Evolutionary conservation across 2,329 filamentous ascomycete genomes (phyloP).

Genomic region (Colletotrichum somersetense): DNA sequence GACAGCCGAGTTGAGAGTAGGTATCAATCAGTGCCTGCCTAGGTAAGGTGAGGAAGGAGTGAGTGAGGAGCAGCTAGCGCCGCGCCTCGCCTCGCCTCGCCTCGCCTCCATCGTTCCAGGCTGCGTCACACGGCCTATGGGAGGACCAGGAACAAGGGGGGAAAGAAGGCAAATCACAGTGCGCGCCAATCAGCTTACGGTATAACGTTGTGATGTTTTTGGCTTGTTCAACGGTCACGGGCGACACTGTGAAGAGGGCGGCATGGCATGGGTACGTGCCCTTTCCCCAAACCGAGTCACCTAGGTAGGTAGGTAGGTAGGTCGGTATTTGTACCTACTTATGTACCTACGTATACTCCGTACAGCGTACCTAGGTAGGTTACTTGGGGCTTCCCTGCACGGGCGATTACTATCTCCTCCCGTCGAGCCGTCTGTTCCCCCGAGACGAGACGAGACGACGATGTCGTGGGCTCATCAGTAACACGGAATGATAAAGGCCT

Average conservation of each 20-base stretch:
- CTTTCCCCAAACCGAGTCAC: no score
- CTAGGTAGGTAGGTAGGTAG: no score
- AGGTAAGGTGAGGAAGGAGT: neutral
- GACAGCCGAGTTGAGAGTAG: conserved; percentile 10
- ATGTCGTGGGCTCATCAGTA: no score
- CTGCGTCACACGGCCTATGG: conserved; percentile 28
- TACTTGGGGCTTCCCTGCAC: neutral
- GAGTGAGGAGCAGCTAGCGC: conserved; percentile 28
- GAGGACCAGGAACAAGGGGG: neutral
- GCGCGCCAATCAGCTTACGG: neutral
- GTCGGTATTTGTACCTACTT: no score
- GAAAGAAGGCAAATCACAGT: conserved; percentile 6
- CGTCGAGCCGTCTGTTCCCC: neutral
- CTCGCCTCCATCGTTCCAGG: conserved; percentile 35
- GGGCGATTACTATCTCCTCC: neutral
- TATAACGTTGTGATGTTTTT: neutral
- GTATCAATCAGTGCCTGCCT: neutral
- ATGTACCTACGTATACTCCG: no score
- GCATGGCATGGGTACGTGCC: no score
- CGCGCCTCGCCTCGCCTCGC: no score
- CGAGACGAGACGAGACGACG: no score
- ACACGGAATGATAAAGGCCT: neutral
- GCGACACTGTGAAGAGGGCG: neutral
- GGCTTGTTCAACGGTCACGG: neutral
- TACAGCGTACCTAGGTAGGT: no score